A percentile compares a stretch with the other conserved stretches of the same genome.
Evolutionary conservation across 1,139 yeast species (phyloP).

Genomic region (Magnusiomyces suaveolens): DNA sequence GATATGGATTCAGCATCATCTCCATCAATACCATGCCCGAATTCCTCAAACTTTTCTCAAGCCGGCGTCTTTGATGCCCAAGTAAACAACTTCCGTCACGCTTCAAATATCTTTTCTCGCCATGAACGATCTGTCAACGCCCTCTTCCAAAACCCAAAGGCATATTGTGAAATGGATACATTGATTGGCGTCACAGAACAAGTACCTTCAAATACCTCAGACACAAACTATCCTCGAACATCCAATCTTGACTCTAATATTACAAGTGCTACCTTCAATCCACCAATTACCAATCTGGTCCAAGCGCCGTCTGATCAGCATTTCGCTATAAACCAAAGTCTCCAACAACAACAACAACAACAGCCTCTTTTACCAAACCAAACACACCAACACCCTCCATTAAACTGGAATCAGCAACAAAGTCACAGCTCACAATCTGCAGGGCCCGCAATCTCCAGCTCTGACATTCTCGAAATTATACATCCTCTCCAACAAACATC

Average conservation of each 20-base stretch:
- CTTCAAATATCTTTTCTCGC: background rate
- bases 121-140: background rate
- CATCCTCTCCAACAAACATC: too few species aligned
- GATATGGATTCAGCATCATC: background rate
- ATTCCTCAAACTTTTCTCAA: too few species aligned
- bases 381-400: too few species aligned
- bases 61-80: too few species aligned
- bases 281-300: background rate
- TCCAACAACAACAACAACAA: slow-evolving; percentile 4
- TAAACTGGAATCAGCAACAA: too few species aligned
- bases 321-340: background rate
- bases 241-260: background rate
- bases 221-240: background rate
- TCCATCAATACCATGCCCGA: background rate
- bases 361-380: slow-evolving; percentile 6
- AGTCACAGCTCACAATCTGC: too few species aligned
- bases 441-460: too few species aligned
- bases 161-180: background rate
- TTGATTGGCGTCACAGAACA: background rate
- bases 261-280: background rate
- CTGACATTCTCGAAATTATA: too few species aligned
- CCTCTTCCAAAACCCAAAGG: background rate
- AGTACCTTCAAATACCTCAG: background rate
- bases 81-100: too few species aligned
- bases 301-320: background rate